Percentiles rank a stretch among this genome's conserved stretches.
Conservation (phyloP, 2,329 filamentous ascomycete species). For the Microcyclospora tardicrescens region DNA sequence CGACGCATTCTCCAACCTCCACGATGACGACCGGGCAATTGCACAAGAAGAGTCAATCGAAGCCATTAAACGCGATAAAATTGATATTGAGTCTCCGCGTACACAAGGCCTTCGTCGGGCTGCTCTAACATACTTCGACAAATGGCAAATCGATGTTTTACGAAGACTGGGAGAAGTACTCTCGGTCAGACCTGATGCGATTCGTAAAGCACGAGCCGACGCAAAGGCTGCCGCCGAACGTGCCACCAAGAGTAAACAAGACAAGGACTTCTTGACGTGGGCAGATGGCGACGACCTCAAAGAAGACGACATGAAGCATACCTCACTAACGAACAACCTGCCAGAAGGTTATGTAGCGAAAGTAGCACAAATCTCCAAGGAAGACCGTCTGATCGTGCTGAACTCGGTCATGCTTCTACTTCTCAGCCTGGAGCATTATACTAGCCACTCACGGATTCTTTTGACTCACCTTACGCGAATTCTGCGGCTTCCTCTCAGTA, state of each 20-base stretch:
- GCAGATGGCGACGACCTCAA: slow-evolving; percentile 19
- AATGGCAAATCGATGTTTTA: slow-evolving; percentile 63
- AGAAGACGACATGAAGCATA: slow-evolving; percentile 22
- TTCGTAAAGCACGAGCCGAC: slow-evolving; percentile 9
- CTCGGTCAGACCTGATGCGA: slow-evolving; percentile 20
- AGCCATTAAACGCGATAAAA: slow-evolving; percentile 38
- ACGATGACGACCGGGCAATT: not conserved
- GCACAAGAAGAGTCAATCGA: not conserved
- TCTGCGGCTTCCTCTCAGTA: slow-evolving; percentile 19
- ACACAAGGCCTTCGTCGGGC: slow-evolving; percentile 57
- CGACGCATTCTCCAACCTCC: not conserved
- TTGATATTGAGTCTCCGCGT: slow-evolving; percentile 22
- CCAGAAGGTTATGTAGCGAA: slow-evolving; percentile 21
- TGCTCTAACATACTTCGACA: slow-evolving; percentile 58
- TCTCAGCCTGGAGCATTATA: slow-evolving; percentile 27
- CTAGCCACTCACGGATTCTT: slow-evolving; percentile 24
- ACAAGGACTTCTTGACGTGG: slow-evolving; percentile 12
- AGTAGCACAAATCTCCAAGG: slow-evolving; percentile 8
- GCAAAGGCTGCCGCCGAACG: slow-evolving; percentile 5
- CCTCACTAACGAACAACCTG: slow-evolving; percentile 21
- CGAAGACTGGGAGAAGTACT: slow-evolving; percentile 57
- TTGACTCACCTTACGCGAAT: slow-evolving; percentile 23
- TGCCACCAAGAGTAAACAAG: slow-evolving; percentile 10
- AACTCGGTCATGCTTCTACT: slow-evolving; percentile 26
- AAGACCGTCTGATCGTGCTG: slow-evolving; percentile 23